Conservation (phyloP, 177 flowering plant species). For the Vitis hybrid region DNA sequence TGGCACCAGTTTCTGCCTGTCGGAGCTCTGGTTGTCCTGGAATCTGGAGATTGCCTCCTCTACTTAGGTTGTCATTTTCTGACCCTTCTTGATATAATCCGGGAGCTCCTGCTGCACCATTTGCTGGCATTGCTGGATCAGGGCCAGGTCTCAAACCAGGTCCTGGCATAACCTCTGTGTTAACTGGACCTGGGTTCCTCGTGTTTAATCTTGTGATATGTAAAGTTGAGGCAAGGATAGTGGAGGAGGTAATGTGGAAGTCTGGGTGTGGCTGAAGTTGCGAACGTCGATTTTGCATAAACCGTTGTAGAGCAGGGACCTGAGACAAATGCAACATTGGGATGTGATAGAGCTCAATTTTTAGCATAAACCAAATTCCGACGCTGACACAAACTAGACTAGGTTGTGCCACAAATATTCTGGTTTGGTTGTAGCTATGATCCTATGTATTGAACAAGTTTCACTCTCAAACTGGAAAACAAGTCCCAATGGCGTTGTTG, state of each 20-base stretch:
- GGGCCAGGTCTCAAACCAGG: slow-evolving; percentile 27
- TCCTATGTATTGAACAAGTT: not conserved
- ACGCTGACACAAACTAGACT: not conserved
- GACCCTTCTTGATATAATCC: slow-evolving; percentile 31
- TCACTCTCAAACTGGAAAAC: not conserved
- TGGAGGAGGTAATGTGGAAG: slow-evolving; percentile 89
- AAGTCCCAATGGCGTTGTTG: too few species aligned
- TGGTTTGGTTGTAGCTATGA: not conserved
- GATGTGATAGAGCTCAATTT: not conserved
- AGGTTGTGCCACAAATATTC: not conserved
- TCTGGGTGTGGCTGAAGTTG: slow-evolving; percentile 86
- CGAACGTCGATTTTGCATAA: slow-evolving; percentile 71
- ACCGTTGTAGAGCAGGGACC: slow-evolving; percentile 88
- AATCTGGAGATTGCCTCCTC: slow-evolving; percentile 30
- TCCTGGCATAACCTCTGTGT: slow-evolving; percentile 31
- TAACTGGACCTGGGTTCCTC: slow-evolving; percentile 44
- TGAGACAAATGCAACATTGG: slow-evolving; percentile 16
- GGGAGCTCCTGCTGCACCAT: slow-evolving; percentile 22
- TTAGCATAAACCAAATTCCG: not conserved
- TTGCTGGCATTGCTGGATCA: slow-evolving; percentile 24
- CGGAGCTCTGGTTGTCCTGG: slow-evolving; percentile 38
- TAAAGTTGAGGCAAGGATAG: slow-evolving; percentile 88
- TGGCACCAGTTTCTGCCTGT: slow-evolving; percentile 47
- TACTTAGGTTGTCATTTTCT: slow-evolving; percentile 22
- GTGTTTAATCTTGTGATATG: slow-evolving; percentile 88